Evolutionary conservation across 371 early-diverging fungal genomes (phyloP), one percentile per base, ranked within the genome.

Genomic region (Apophysomyces sp.): DNA sequence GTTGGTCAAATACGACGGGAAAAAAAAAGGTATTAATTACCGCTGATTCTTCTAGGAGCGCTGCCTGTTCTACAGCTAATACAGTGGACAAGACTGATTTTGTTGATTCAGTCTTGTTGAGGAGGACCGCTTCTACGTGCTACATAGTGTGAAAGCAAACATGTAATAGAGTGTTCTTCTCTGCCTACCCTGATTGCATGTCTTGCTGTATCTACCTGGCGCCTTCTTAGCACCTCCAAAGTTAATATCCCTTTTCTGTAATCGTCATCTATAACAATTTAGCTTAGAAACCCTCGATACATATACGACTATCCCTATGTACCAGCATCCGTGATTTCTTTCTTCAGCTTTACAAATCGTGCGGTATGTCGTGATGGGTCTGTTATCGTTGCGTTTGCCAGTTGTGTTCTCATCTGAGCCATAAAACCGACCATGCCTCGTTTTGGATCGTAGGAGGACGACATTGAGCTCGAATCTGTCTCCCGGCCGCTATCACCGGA

Each of bases 271-370:
- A 40, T 8, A 31, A 26, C 29, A n/a, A 29, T 29, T 16, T 2
- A 6, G 37, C 31, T 29, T 15, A 44, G 44, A 3, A 40, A 31
- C 8, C 37, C 7, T 57, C 36, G 37, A 41, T 15, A 7, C 34
- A 4, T 34, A 13, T 13, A 58, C 13, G 24, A 9, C 11, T 18
- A 21, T 44, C 1, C n/a, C 21, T 21, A 21, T 5, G 16, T 80
- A 83, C 86, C 86, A 58, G 84, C 71, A 36, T 82, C 82, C 27
- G 68, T 61, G 52, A 86, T 80, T 41, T 86, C 86, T 13, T 81
- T 81, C 51, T 76, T 81, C 37, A 78, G 52, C 66, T 79, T 82
- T 39, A 72, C 80, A n/a, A 73, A 58, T 55, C 74, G 64, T 21
- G 73, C 68, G 26, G 65, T 73, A 18, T 75, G 77, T 53, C 75